These are phyloP conservation scores for Ganoderma multipileum DNA, from an alignment of 1,284 basidiomycete species.

Conservation along the genomic window DNA sequence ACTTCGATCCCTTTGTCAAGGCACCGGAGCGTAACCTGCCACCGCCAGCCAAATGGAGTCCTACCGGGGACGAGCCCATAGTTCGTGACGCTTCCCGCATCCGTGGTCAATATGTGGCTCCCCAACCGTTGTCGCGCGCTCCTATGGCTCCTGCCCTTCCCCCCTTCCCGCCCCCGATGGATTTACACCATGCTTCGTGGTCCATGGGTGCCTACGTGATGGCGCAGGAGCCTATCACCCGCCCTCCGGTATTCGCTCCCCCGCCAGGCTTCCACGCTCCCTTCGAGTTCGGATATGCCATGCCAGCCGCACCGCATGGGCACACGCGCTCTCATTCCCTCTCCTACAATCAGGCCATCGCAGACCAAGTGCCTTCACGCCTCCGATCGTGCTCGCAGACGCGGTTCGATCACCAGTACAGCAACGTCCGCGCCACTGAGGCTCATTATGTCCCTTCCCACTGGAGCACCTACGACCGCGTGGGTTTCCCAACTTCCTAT, in stretches of 20 bases:
- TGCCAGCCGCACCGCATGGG: constrained; percentile 40
- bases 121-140: constrained; percentile 54
- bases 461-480: constrained; percentile 33
- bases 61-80: constrained; percentile 76
- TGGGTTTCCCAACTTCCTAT: constrained; percentile 37
- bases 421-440: constrained; percentile 51
- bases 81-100: constrained; percentile 55
- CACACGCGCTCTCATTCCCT: constrained; percentile 65
- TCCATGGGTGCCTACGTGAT: constrained; percentile 27
- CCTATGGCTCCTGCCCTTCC: constrained; percentile 34
- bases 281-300: constrained; percentile 46
- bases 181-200: constrained; percentile 36
- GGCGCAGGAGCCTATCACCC: constrained; percentile 31
- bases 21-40: constrained; percentile 53
- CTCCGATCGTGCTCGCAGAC: constrained; percentile 67
- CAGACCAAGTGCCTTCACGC: constrained; percentile 52
- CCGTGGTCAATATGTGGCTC: constrained; percentile 67
- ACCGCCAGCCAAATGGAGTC: constrained; percentile 82
- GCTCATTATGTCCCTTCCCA: constrained; percentile 45
- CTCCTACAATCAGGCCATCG: constrained; percentile 58
- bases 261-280: constrained; percentile 39
- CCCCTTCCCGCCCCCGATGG: constrained; percentile 35
- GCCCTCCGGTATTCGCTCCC: constrained; percentile 30
- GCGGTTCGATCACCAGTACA: constrained; percentile 57
- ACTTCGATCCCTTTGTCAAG: constrained; percentile 26